Conservation (phyloP, 169 alveolate species). For the Cryptosporidium bovis region DNA sequence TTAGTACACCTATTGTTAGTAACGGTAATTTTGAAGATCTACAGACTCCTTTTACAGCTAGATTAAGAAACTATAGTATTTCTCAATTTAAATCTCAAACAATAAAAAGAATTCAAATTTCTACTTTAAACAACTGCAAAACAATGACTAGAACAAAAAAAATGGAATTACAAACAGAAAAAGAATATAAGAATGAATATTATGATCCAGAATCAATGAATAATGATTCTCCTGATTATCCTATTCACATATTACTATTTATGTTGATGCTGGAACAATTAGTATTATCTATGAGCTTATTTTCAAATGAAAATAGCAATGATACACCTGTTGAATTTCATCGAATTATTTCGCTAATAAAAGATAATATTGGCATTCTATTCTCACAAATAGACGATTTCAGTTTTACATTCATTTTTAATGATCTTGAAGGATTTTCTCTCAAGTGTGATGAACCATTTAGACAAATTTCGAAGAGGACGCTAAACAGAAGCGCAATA, state of each 20-base stretch:
- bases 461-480: neutral
- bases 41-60: constrained; percentile 42
- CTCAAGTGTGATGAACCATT: neutral
- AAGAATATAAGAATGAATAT: no score
- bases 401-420: constrained; percentile 27
- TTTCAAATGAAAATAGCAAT: neutral
- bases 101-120: constrained; percentile 55
- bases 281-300: constrained; percentile 6
- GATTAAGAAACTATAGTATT: constrained; percentile 13
- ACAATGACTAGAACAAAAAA: neutral
- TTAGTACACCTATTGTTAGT: neutral
- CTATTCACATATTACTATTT: constrained; percentile 44
- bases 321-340: neutral
- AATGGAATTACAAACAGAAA: neutral
- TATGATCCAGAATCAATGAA: neutral
- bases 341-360: neutral
- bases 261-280: constrained; percentile 34
- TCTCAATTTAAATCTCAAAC: constrained; percentile 53
- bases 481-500: neutral
- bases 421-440: no score
- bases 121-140: constrained; percentile 20
- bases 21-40: neutral
- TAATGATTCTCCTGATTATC: constrained; percentile 15
- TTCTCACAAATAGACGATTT: constrained; percentile 21
- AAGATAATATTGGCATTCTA: constrained; percentile 5